These are phyloP conservation scores for Fragilariopsis cylindrus DNA, from an alignment of 108 stramenopile species.

Conservation along the genomic window DNA sequence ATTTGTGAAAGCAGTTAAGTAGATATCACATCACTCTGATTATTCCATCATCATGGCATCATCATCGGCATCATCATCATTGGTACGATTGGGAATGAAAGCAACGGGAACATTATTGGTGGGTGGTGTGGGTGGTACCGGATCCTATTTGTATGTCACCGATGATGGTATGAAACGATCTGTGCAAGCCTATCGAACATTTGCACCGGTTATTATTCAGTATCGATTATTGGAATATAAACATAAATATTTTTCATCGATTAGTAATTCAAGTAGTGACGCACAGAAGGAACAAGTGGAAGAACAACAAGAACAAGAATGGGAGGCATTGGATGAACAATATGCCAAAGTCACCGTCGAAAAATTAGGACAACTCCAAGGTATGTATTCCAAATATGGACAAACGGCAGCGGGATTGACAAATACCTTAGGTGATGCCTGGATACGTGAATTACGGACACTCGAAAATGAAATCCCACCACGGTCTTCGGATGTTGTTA, in stretches of 20 bases:
- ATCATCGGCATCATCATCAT: not conserved
- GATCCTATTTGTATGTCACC: slow-evolving; percentile 27
- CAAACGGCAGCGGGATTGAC: slow-evolving; percentile 45
- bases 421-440: slow-evolving; percentile 37
- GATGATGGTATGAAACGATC: slow-evolving; percentile 40
- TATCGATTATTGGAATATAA: slow-evolving; percentile 34
- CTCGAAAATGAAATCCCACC: slow-evolving; percentile 82
- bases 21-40: too few relatives aligned
- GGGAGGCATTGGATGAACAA: slow-evolving; percentile 34
- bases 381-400: slow-evolving; percentile 45
- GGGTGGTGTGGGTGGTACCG: slow-evolving; percentile 17
- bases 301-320: slow-evolving; percentile 21
- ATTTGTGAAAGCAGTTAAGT: too few relatives aligned
- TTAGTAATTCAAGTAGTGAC: not conserved
- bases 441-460: slow-evolving; percentile 58
- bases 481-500: slow-evolving; percentile 52
- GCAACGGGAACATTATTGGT: not conserved
- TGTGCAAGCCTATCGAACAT: slow-evolving; percentile 34
- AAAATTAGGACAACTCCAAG: slow-evolving; percentile 28
- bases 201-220: slow-evolving; percentile 40
- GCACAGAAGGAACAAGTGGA: not conserved
- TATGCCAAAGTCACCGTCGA: slow-evolving; percentile 33
- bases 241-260: slow-evolving; percentile 2
- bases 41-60: too few relatives aligned
- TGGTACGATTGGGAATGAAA: not conserved